Evolutionary conservation across 352 stramenopile genomes (phyloP).

Genomic region (Pythium phragmitis): DNA sequence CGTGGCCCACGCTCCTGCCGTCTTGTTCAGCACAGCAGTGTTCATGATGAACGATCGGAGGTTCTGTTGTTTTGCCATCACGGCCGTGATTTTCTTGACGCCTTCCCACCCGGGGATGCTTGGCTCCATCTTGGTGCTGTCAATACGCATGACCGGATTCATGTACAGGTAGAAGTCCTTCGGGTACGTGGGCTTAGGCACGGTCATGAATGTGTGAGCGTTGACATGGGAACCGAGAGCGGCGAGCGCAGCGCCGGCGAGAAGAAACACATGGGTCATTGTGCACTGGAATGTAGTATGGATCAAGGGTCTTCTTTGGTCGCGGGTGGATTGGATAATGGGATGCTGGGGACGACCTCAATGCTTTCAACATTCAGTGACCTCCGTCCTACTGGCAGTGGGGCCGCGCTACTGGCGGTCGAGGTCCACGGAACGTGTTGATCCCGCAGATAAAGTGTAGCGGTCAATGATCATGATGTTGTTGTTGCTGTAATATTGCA

Average conservation of each 20-base stretch:
- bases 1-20: neutral
- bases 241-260: neutral
- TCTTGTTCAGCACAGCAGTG: conserved; percentile 11
- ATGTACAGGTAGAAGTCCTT: conserved; percentile 15
- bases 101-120: conserved; percentile 5
- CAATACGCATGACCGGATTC: conserved; percentile 18
- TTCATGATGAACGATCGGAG: conserved; percentile 21
- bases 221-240: neutral
- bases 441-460: too few species aligned
- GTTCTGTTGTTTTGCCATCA: conserved; percentile 1
- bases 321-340: neutral
- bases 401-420: too few species aligned
- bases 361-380: too few species aligned
- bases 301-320: too few species aligned
- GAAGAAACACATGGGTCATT: neutral
- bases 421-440: too few species aligned
- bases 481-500: too few species aligned
- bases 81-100: conserved; percentile 8
- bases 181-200: conserved; percentile 11
- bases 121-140: conserved; percentile 9
- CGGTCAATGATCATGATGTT: too few species aligned
- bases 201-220: conserved; percentile 8
- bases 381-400: too few species aligned
- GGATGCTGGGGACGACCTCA: too few species aligned
- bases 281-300: neutral